phyloP scores from a whole-genome alignment of 2,329 filamentous ascomycete genomes.

The Macroventuria anomochaeta region DNA sequence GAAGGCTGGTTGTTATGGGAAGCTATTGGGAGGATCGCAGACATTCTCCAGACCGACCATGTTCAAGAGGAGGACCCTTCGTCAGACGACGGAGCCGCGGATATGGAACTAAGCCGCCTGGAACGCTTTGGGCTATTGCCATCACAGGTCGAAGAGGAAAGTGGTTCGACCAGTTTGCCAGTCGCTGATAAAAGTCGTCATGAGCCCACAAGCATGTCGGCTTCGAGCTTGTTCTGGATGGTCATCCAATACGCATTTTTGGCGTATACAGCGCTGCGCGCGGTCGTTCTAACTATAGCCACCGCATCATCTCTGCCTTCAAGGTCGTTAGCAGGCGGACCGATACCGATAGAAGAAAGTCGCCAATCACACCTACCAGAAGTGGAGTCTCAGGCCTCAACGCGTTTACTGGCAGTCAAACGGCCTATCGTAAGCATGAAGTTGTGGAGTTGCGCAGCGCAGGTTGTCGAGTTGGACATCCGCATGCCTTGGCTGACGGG shows the following conservation, averaged over 20 bases:
- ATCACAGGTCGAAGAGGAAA: conserved; percentile 38
- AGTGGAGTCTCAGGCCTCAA: conserved; percentile 42
- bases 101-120: conserved; percentile 53
- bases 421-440: conserved; percentile 78
- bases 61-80: conserved; percentile 35
- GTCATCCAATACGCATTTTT: conserved; percentile 58
- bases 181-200: conserved; percentile 26
- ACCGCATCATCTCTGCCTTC: conserved; percentile 72
- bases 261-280: conserved; percentile 68
- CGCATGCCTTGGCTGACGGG: conserved; percentile 93
- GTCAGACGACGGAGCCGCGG: conserved; percentile 36
- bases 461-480: conserved; percentile 73
- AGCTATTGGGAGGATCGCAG: conserved; percentile 73
- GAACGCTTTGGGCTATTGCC: conserved; percentile 64
- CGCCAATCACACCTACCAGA: conserved; percentile 40
- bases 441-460: conserved; percentile 75
- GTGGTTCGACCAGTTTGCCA: conserved; percentile 24
- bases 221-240: conserved; percentile 59
- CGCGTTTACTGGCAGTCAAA: conserved; percentile 48
- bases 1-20: conserved; percentile 93
- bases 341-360: conserved; percentile 37
- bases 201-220: conserved; percentile 25
- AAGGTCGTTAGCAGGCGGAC: conserved; percentile 50
- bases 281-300: conserved; percentile 68
- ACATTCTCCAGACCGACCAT: conserved; percentile 51